Conservation (phyloP, 2,329 filamentous ascomycete species). For the Aureobasidium leucospermi region DNA sequence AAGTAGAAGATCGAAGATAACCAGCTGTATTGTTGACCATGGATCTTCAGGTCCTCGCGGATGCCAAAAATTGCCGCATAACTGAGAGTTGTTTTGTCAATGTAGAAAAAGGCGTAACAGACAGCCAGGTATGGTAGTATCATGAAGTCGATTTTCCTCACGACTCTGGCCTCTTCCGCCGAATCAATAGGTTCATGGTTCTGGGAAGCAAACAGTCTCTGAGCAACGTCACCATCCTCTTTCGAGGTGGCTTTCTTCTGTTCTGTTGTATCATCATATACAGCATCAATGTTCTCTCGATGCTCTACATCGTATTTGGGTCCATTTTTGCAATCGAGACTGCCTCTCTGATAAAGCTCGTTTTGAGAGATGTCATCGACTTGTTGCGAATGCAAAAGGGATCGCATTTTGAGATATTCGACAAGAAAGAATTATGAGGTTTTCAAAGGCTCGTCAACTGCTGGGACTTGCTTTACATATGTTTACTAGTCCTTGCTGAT, state of each 20-base stretch:
- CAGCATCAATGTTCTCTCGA: neutral
- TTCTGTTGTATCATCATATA: constrained; percentile 16
- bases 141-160: constrained; percentile 53
- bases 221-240: constrained; percentile 39
- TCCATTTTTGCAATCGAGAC: neutral
- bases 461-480: neutral
- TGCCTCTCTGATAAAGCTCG: neutral
- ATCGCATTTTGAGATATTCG: neutral
- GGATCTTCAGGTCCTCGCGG: constrained; percentile 48
- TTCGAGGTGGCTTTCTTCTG: constrained; percentile 23
- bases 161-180: constrained; percentile 39
- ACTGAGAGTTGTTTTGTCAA: constrained; percentile 48
- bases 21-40: constrained; percentile 54
- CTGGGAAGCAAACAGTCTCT: constrained; percentile 42
- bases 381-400: neutral
- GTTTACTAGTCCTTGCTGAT: neutral
- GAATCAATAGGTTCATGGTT: constrained; percentile 41
- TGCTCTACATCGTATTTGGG: neutral
- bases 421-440: neutral
- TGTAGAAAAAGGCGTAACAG: constrained; percentile 32
- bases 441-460: neutral
- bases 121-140: constrained; percentile 44
- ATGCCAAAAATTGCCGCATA: constrained; percentile 62
- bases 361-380: neutral
- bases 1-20: constrained; percentile 49